phyloP scores from a whole-genome alignment of 202 grass and related monocot species.

The Digitaria exilis region DNA sequence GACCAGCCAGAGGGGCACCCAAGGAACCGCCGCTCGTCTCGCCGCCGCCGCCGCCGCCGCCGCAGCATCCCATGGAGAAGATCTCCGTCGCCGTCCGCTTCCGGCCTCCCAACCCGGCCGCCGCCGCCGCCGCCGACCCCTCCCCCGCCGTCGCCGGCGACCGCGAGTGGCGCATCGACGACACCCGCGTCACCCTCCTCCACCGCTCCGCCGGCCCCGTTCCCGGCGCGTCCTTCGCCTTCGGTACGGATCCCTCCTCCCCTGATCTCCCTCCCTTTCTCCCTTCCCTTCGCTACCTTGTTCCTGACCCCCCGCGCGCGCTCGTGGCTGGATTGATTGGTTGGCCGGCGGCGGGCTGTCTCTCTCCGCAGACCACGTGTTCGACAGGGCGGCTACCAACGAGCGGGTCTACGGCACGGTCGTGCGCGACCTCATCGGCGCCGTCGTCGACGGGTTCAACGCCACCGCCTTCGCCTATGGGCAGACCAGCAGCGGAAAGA shows the following conservation, averaged over 20 bases:
- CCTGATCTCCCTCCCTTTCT: no score
- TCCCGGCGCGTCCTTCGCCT: conserved; percentile 70
- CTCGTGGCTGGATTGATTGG: not conserved
- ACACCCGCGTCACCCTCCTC: conserved; percentile 72
- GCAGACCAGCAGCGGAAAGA: conserved; percentile 96
- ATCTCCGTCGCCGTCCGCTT: conserved; percentile 95
- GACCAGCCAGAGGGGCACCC: not conserved
- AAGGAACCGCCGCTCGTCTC: conserved; percentile 4
- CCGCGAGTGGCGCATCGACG: conserved; percentile 70
- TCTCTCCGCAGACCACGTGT: conserved; percentile 79
- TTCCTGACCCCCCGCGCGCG: not conserved
- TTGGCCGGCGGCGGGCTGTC: not conserved
- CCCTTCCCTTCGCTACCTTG: not conserved
- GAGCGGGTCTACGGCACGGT: conserved; percentile 62
- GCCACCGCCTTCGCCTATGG: conserved; percentile 96
- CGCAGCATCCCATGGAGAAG: conserved; percentile 80
- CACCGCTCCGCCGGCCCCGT: conserved; percentile 47
- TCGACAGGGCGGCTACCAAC: conserved; percentile 67
- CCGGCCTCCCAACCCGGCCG: conserved; percentile 48
- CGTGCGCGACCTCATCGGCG: conserved; percentile 61
- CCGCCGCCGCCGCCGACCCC: not conserved
- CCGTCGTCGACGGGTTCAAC: conserved; percentile 82
- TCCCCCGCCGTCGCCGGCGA: conserved; percentile 12
- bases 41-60: conserved; percentile 4
- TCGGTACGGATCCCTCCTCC: conserved; percentile 50